Base-by-base conservation (phyloP, 257 asterid species). In the Eustoma russellianum region DNA sequence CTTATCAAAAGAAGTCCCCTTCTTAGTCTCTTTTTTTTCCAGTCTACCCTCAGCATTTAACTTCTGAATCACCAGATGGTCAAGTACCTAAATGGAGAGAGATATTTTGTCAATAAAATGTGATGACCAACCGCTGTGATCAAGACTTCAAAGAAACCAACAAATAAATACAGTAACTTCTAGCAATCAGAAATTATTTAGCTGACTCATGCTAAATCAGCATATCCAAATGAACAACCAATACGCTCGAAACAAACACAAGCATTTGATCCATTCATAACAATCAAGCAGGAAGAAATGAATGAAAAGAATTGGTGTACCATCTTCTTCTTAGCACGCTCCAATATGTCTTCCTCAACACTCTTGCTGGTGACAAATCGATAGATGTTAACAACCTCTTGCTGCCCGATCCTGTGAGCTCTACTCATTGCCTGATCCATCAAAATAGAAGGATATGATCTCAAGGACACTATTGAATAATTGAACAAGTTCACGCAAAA, bases 401-500 rank as follows among this genome's bases (percentile, higher is more conserved):
- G 99, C 77, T 92, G 99, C 66, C 99, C 99, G 76, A 92, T 92
- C 72, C 99, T 81, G 68, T 92, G 99, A 62, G 99, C 99, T 70
- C 99, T 83, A 69, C 99, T 92, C 99, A 92, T 92, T 64, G 99
- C 99, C 97, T 88, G 69, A 61, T 53, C 61, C 60, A 66, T 17
- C 48, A 67, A 61, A 71, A 40, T 17, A 63, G 44, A 34, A 16
- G 64, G 35, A 33, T 3, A 55, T 41, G 41, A 54, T 46, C 50
- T 17, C 41, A n/a, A 62, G 35, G 17, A 48, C 9, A 13, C 38
- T 38, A 48, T 50, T 65, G 35, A 54, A 53, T 10, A 34, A 35
- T 44, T 54, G 16, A 41, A 61, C 47, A 60, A 53, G 41, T 1
- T 9, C 13, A 13, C 49, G 11, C 24, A 59, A 38, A 24, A 24